Evolutionary conservation across 73 alveolate species (phyloP), one percentile per base, ranked within the genome.

Genomic region (Paramecium octaurelia): DNA sequence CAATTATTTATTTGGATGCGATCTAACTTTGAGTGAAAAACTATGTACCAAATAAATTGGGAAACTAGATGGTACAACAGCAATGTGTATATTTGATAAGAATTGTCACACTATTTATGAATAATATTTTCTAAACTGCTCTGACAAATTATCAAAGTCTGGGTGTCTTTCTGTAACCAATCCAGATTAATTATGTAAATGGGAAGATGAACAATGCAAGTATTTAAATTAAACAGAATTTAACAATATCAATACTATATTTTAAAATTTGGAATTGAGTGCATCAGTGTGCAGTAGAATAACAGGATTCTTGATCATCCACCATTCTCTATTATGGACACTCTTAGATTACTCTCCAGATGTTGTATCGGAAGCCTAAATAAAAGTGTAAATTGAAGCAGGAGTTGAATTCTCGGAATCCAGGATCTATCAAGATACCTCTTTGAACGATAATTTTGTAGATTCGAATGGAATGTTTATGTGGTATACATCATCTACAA

Each of bases 1-100:
- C n/a, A 80, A 80, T 44, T 80, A 80, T 44, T 46, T 80, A 35
- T 24, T 43, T 20, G 91, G 91, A 42, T 80, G 91, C 24, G 91
- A 44, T 11, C 48, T n/a, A 24, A 40, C 44, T 80, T 44, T 80
- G 24, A 80, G 35, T 80, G 43, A 44, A 40, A 44, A 80, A 24
- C 29, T 80, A 20, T 80, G 91, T 29, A 23, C 24, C 2, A 80
- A 80, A 80, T 80, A 80, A 48, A 0, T 80, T 9, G 91, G 91
- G 12, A 24, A 23, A 44, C 7, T 80, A 21, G 36, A 34, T 44
- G 91, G 91, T 31, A 42, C 48, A 80, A 10, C 46, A 20, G 71
- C 76, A 8, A 23, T 43, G 43, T 80, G 91, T 46, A 16, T 44
- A 80, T 80, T 80, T 46, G 57, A 46, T 14, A 35, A 20, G 14